Evolutionary conservation across 192 early-diverging fungal species (phyloP).

Genomic region (Dimargaris xerosporica): DNA sequence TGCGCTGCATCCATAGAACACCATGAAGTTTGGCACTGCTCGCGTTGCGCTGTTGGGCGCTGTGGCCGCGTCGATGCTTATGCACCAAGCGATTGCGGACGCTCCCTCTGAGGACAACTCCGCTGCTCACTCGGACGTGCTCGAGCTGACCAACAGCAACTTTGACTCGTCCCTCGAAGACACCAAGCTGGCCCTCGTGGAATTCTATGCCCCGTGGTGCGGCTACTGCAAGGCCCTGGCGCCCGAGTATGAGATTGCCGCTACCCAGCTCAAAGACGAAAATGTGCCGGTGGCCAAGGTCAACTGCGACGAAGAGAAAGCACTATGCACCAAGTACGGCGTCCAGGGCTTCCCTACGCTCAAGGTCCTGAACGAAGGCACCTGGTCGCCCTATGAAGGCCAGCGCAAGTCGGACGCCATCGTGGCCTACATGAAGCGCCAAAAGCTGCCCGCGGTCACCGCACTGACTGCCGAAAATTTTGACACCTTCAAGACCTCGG

Average conservation of each 20-base stretch:
- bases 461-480: slow-evolving; percentile 50
- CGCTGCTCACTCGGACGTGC: slow-evolving; percentile 30
- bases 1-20: too few species aligned
- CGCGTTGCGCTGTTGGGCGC: slow-evolving; percentile 11
- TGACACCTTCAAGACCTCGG: slow-evolving; percentile 59
- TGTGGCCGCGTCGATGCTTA: slow-evolving; percentile 16
- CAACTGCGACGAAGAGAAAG: slow-evolving; percentile 82
- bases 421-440: slow-evolving; percentile 88
- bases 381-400: slow-evolving; percentile 63
- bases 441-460: slow-evolving; percentile 68
- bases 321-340: slow-evolving; percentile 65
- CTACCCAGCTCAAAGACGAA: slow-evolving; percentile 62
- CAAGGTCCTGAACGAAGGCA: slow-evolving; percentile 72
- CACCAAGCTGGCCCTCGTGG: slow-evolving; percentile 64
- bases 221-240: slow-evolving; percentile 91
- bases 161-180: slow-evolving; percentile 43
- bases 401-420: slow-evolving; percentile 75
- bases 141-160: slow-evolving; percentile 35
- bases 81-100: too few species aligned
- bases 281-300: slow-evolving; percentile 81
- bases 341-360: slow-evolving; percentile 87
- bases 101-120: too few species aligned
- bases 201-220: slow-evolving; percentile 98
- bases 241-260: slow-evolving; percentile 88
- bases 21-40: neutral